These are phyloP conservation scores for Capronia epimyces DNA, from an alignment of 2,329 filamentous ascomycete species.

Conservation along the genomic window DNA sequence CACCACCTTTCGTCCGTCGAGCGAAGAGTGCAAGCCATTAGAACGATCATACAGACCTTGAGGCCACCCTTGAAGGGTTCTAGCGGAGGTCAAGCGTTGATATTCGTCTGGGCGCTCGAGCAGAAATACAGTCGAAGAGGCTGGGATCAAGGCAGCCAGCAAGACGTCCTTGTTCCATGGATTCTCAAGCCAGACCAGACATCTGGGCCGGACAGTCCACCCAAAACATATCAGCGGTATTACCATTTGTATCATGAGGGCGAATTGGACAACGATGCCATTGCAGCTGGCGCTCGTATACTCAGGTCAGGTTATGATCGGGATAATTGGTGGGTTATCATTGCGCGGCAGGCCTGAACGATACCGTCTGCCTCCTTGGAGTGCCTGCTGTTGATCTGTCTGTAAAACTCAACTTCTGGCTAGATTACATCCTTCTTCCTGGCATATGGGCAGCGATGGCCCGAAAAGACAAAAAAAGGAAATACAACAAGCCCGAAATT, in stretches of 20 bases:
- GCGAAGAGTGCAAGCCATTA: constrained; percentile 67
- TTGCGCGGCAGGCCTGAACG: constrained; percentile 13
- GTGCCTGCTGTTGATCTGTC: neutral
- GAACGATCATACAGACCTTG: constrained; percentile 64
- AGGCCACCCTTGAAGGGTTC: constrained; percentile 29
- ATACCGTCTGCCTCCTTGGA: neutral
- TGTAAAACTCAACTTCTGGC: neutral
- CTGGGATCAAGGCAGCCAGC: constrained; percentile 75
- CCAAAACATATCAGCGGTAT: constrained; percentile 71
- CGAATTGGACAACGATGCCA: constrained; percentile 77
- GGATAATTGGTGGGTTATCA: constrained; percentile 87
- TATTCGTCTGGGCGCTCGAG: constrained; percentile 96
- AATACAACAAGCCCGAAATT: constrained; percentile 14
- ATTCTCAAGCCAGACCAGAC: constrained; percentile 54
- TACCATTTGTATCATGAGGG: constrained; percentile 88
- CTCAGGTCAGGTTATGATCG: constrained; percentile 83
- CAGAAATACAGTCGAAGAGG: constrained; percentile 79
- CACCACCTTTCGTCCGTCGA: constrained; percentile 81
- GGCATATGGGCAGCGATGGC: constrained; percentile 38
- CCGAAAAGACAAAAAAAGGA: constrained; percentile 19
- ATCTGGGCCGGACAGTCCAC: constrained; percentile 28
- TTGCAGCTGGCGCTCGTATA: constrained; percentile 66
- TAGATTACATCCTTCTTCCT: constrained; percentile 33
- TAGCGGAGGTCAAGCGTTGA: constrained; percentile 59
- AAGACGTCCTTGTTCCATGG: constrained; percentile 96